Evolutionary conservation across 1,284 basidiomycete species (phyloP).

Genomic region (Coniferiporia weirii): DNA sequence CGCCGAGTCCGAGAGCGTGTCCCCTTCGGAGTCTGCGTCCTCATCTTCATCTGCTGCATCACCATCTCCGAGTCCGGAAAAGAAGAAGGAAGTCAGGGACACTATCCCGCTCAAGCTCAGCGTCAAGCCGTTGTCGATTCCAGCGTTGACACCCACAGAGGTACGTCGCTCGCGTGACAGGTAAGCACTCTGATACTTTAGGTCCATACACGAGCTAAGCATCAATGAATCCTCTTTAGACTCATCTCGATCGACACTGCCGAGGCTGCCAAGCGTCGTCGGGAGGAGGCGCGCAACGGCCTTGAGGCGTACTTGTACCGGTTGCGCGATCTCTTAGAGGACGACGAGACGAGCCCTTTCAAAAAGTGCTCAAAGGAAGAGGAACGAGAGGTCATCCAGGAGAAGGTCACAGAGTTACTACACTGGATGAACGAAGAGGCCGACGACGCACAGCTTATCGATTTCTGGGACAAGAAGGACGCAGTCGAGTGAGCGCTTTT

Average conservation of each 20-base stretch:
- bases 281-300: constrained; percentile 88
- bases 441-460: constrained; percentile 76
- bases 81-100: constrained; percentile 35
- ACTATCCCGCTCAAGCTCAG: constrained; percentile 63
- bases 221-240: constrained; percentile 35
- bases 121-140: constrained; percentile 55
- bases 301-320: constrained; percentile 93
- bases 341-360: constrained; percentile 63
- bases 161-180: constrained; percentile 66
- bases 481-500: constrained; percentile 70
- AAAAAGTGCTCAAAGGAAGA: constrained; percentile 69
- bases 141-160: constrained; percentile 68
- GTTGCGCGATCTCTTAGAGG: constrained; percentile 77
- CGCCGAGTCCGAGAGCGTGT: constrained; percentile 25
- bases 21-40: constrained; percentile 24
- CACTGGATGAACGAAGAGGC: constrained; percentile 83
- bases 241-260: constrained; percentile 75
- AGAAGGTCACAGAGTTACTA: constrained; percentile 66
- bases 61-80: constrained; percentile 25
- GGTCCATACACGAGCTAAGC: constrained; percentile 3
- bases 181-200: constrained; percentile 38
- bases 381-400: constrained; percentile 65
- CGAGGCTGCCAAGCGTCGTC: constrained; percentile 71
- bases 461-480: constrained; percentile 68
- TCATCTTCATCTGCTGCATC: constrained; percentile 20